Base-by-base conservation (phyloP, 2,329 filamentous ascomycete species). In the Magnaporthales sp. region DNA sequence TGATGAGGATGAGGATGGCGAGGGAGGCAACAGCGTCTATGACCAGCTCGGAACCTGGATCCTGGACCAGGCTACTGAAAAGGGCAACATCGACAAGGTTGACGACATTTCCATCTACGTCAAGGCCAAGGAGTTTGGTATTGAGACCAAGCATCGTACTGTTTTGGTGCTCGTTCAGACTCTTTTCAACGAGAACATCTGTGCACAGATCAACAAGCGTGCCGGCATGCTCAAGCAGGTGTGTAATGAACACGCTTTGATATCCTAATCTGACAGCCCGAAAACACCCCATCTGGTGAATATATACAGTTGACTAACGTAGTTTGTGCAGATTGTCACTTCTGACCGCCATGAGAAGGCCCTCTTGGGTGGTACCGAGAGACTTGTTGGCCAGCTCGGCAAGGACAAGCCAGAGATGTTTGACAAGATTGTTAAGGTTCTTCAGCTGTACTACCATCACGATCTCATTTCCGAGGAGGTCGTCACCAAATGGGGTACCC, bases 301-400 rank as follows among this genome's bases (percentile, higher is more conserved):
- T n/a, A 27, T 27, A 24, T 54, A 46, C 19, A 26, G n/a, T n/a
- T 38, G 69, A 66, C 77, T 80, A 74, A 81, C 69, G n/a, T 27
- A 63, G 8, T 27, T 7, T 11, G 46, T 58, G 1, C 66, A 89
- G 89, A 85, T 96, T 80, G 87, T 95, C 73, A 93, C 88, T 63
- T 95, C 92, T 61, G 95, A 99, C 74, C 91, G 91, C 73, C 94
- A 98, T 77, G 89, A 98, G 81, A 97, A 95, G 85, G 92, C 95
- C 63, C 89, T 99, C 76, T 87, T 99, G 8, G 95, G 95, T 72
- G 95, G 95, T 70, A 93, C 93, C 58, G 95, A 99, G 82, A 93
- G 94, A 71, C 93, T 98, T 73, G 85, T 98, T 69, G 89, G 86
- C 68, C 75, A 80, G 63, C 82, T 88, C 67, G 83, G 89, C 76